Base-by-base conservation (phyloP, 1,284 basidiomycete species). In the Microbotryomycetes sp. region DNA sequence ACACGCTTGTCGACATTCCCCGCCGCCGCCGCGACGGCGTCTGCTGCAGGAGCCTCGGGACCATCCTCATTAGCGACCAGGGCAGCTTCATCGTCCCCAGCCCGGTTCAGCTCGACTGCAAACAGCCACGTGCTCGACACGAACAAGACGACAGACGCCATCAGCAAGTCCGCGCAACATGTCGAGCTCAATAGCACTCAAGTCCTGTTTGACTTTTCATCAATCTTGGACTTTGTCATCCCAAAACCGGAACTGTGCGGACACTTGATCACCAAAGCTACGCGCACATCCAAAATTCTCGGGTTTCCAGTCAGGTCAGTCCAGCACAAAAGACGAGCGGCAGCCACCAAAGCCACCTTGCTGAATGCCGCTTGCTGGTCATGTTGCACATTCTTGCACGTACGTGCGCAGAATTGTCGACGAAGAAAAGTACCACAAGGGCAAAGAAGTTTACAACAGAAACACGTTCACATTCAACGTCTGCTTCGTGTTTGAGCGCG, bases 391-490 rank as follows among this genome's bases (percentile, higher is more conserved):
- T n/a, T 50, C 24, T 18, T 46, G 5, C 26, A 23, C n/a, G 24
- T 16, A 7, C 1, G 15, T 41, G 1, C 18, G 7, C 50, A 67
- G 66, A 15, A 79, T 96, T 52, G 74, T 75, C 56, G 78, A 70
- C 74, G 80, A 73, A 79, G 82, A 67, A 73, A 72, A 83, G 64
- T 96, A 96, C 72, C 80, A 84, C 64, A 87, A 90, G 72, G 88
- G 55, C 74, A 80, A 73, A 78, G 82, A 64, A 74, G 69, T 82
- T 59, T 96, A 96, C 72, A 81, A 85, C 65, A 81, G 91, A 31
- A 87, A 91, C 73, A 88, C 88, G 76, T 96, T 97, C 75, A 83
- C 89, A 71, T 98, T 92, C 79, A 98, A 97, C 73, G 77, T 97
- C 35, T 96, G 91, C 74, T 68, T 67, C 57, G 94, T 97, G 5